Percentiles rank a stretch among this genome's conserved stretches.
These are phyloP conservation scores for Phytophthora fragariaefolia DNA, from an alignment of 352 stramenopile species.

Conservation along the genomic window DNA sequence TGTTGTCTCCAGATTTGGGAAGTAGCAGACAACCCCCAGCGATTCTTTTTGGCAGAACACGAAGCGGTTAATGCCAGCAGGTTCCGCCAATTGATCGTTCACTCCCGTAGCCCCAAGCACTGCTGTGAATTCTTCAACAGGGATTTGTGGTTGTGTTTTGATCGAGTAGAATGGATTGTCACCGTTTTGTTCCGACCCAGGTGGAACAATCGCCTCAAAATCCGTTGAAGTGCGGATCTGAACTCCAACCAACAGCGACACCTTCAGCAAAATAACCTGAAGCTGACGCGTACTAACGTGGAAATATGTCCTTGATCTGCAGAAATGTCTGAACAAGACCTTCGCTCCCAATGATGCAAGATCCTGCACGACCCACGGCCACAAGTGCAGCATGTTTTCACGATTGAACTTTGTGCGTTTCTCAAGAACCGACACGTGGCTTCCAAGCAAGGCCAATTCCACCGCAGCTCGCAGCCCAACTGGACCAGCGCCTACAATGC, in stretches of 20 bases:
- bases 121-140: slow-evolving; percentile 65
- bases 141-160: slow-evolving; percentile 67
- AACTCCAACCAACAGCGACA: slow-evolving; percentile 64
- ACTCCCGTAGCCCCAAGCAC: slow-evolving; percentile 62
- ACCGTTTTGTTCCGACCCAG: slow-evolving; percentile 36
- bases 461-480: slow-evolving; percentile 72
- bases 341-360: slow-evolving; percentile 75
- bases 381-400: slow-evolving; percentile 85
- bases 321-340: slow-evolving; percentile 70
- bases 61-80: slow-evolving; percentile 70
- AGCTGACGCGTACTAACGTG: slow-evolving; percentile 82
- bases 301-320: slow-evolving; percentile 71
- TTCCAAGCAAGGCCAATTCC: slow-evolving; percentile 66
- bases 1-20: slow-evolving; percentile 63
- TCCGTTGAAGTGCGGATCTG: slow-evolving; percentile 50
- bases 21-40: slow-evolving; percentile 82
- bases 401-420: slow-evolving; percentile 79
- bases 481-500: slow-evolving; percentile 69
- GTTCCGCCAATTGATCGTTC: slow-evolving; percentile 58
- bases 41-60: slow-evolving; percentile 76
- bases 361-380: slow-evolving; percentile 83
- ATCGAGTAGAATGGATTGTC: slow-evolving; percentile 64
- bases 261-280: slow-evolving; percentile 80
- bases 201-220: slow-evolving; percentile 53
- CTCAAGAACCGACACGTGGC: slow-evolving; percentile 72